phyloP scores from a whole-genome alignment of 225 moss, liverwort and hornwort species.

The Climacium dendroides region DNA sequence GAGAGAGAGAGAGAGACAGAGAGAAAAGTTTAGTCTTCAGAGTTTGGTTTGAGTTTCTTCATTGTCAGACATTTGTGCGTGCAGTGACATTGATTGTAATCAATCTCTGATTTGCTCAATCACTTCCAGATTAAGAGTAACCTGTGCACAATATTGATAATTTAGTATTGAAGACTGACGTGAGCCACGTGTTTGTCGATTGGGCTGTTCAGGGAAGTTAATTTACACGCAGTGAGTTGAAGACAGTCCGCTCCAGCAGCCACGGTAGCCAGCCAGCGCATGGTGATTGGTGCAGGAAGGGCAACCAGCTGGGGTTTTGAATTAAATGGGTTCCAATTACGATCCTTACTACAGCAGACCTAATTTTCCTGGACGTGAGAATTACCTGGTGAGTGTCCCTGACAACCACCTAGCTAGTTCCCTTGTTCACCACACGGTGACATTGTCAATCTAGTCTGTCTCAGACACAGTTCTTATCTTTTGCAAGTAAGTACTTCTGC shows the following conservation, averaged over 20 bases:
- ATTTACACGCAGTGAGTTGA: neutral
- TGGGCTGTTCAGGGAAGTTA: neutral
- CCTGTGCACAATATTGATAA: neutral
- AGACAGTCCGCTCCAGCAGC: neutral
- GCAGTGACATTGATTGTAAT: neutral
- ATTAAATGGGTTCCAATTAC: slow-evolving; percentile 32
- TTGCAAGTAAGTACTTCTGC: neutral
- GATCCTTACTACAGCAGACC: slow-evolving; percentile 29
- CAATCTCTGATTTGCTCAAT: neutral
- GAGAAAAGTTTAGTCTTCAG: neutral
- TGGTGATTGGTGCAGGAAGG: neutral
- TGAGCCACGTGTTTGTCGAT: neutral
- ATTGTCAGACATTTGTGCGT: neutral
- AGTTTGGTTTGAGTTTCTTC: neutral
- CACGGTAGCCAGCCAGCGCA: neutral
- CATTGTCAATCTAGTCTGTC: neutral
- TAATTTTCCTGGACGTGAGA: slow-evolving; percentile 18
- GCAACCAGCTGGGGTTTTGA: neutral
- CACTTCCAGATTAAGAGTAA: neutral
- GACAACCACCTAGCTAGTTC: neutral
- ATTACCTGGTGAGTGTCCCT: slow-evolving; percentile 7
- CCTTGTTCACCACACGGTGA: neutral
- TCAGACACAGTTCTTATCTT: neutral
- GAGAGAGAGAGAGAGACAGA: neutral
- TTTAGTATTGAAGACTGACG: neutral